A percentile compares a stretch with the other conserved stretches of the same genome.
Evolutionary conservation across 768 basidiomycete genomes (phyloP).

Genomic region (Pulveroboletus sp.): DNA sequence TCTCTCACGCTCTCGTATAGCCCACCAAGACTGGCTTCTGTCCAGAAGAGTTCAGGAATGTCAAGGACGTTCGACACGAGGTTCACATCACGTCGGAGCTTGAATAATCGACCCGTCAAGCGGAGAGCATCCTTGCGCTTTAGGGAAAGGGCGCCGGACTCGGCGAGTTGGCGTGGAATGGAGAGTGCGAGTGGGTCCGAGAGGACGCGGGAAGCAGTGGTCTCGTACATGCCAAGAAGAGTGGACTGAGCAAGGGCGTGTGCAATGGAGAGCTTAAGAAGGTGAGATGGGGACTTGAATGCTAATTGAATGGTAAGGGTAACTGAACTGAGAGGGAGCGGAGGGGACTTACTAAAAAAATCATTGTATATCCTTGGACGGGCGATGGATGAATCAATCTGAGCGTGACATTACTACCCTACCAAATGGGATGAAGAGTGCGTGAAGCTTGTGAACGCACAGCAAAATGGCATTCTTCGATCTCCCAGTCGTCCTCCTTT

Average conservation of each 20-base stretch:
- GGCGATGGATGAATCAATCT: constrained; percentile 80
- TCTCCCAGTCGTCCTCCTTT: constrained; percentile 75
- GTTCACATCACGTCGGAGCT: constrained; percentile 83
- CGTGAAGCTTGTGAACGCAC: constrained; percentile 35
- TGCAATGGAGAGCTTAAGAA: constrained; percentile 88
- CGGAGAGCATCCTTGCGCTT: constrained; percentile 80
- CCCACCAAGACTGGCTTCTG: constrained; percentile 82
- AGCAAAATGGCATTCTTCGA: constrained; percentile 88
- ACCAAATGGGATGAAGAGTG: too few relatives aligned
- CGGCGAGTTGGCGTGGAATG: constrained; percentile 80
- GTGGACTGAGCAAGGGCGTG: constrained; percentile 95
- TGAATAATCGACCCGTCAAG: constrained; percentile 83
- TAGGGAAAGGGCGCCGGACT: constrained; percentile 69
- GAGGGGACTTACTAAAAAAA: constrained; percentile 75
- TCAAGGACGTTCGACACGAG: constrained; percentile 91
- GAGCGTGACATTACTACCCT: neutral
- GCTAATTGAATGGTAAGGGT: constrained; percentile 41
- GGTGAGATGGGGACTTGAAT: constrained; percentile 85
- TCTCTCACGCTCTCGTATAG: constrained; percentile 91
- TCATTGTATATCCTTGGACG: constrained; percentile 95
- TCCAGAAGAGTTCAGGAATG: constrained; percentile 93
- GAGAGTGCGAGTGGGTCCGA: constrained; percentile 70
- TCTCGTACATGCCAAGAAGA: constrained; percentile 83
- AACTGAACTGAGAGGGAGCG: neutral
- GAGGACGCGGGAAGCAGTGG: constrained; percentile 71